Evolutionary conservation across 805 yeast genomes (phyloP), one percentile per base, ranked within the genome.

Genomic region (Metschnikowia rubicola): DNA sequence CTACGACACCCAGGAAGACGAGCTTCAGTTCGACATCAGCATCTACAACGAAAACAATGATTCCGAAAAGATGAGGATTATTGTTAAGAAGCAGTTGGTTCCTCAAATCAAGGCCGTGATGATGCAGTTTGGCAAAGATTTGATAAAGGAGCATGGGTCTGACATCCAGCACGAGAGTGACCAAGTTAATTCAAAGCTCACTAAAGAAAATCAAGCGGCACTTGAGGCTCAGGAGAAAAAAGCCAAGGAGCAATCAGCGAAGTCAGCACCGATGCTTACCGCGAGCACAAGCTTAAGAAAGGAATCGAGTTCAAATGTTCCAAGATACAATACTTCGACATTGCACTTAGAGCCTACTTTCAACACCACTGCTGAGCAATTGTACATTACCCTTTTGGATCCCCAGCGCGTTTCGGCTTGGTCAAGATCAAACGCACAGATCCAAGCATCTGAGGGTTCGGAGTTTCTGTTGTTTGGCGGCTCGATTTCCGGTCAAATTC

Each of bases 1-100:
- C 7, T 94, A 94, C 67, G 98, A 94, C 65, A 81, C 96, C 9
- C 94, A 85, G 44, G 77, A 70, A 26, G 91, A 85, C 51, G 97
- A 90, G 55, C 86, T 83, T 59, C 97, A 88, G 65, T 94, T 92
- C 63, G 86, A 84, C 43, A 76, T 90, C 43, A 75, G 85, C 21
- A 75, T 90, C 37, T 78, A 77, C 59, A 77, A 78, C 50, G 85
- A 83, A 51, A 70, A 66, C 51, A 59, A 72, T 21, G 63, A 60
- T 11, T 58, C 70, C 26, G 83, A 80, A 44, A 80, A 79, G 28
- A 70, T 84, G 44, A 79, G 87, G 50, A 65, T 74, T 2, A 51
- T 74, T 10, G 62, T 79, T 15, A 78, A 79, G 60, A 52, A 62
- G 42, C 63, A 78, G 39, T 59, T 94, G 39, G 69, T 90, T 21